Conservation (phyloP, 2,329 filamentous ascomycete genomes). For the Sordariomycetes sp. region DNA sequence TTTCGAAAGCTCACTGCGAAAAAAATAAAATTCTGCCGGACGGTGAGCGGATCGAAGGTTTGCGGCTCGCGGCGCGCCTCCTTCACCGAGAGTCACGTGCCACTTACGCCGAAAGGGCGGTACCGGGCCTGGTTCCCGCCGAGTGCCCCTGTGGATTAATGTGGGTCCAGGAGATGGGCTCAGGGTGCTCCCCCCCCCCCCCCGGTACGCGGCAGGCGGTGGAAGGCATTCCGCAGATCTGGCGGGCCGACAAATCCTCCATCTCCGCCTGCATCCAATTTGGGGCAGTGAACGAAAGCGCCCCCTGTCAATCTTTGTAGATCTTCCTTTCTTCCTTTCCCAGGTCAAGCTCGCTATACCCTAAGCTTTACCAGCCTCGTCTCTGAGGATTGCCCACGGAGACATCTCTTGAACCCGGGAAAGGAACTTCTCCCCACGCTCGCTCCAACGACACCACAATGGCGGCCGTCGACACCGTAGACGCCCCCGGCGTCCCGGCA, state of each 20-base stretch:
- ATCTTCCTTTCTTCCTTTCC: background rate
- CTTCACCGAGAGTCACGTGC: background rate
- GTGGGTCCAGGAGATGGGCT: background rate
- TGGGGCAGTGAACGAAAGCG: background rate
- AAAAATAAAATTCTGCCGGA: conserved; percentile 2
- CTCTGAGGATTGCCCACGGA: no score
- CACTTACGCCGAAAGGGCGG: background rate
- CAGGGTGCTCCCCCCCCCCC: no score
- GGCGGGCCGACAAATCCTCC: background rate
- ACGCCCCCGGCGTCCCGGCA: conserved; percentile 3
- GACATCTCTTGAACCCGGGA: background rate
- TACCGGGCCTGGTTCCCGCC: background rate
- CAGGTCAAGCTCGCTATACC: background rate
- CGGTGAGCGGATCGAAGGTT: background rate
- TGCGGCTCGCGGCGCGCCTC: background rate
- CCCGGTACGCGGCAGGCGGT: background rate
- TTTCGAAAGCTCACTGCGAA: background rate
- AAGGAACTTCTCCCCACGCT: background rate
- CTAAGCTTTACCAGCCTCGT: background rate
- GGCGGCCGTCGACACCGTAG: background rate
- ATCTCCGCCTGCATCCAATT: background rate
- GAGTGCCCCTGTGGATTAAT: background rate
- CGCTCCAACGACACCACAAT: background rate
- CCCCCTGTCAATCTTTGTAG: background rate
- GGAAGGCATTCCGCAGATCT: background rate